A percentile compares a stretch with the other conserved stretches of the same genome.
These are phyloP conservation scores for Calonectria montana DNA, from an alignment of 2,329 filamentous ascomycete genomes.

Conservation along the genomic window DNA sequence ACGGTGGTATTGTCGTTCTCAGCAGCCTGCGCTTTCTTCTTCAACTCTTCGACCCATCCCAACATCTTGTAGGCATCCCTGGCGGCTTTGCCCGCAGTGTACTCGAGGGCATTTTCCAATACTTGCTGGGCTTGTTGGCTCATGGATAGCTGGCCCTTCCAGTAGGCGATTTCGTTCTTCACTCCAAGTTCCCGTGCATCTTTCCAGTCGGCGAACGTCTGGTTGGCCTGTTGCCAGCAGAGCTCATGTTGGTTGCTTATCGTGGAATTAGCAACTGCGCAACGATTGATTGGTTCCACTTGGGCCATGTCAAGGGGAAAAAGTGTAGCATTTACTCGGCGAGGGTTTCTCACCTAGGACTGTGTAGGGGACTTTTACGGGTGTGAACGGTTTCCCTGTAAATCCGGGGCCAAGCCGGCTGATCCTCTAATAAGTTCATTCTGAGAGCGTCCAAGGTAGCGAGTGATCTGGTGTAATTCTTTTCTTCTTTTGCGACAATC, in stretches of 20 bases:
- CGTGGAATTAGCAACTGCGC: neutral
- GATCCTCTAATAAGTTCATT: slow-evolving; percentile 1
- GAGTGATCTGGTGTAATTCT: neutral
- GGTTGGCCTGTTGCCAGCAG: neutral
- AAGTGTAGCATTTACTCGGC: neutral
- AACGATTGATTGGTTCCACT: neutral
- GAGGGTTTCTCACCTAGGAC: neutral
- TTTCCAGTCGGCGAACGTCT: neutral
- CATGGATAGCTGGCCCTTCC: neutral
- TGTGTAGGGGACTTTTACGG: neutral
- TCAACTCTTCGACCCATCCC: neutral
- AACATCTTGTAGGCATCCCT: neutral
- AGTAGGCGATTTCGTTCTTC: neutral
- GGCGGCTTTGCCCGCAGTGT: neutral
- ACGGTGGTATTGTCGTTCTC: neutral
- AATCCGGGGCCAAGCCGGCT: neutral
- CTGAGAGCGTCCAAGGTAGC: neutral
- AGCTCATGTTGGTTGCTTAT: neutral
- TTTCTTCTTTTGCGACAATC: neutral
- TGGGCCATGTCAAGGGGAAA: neutral
- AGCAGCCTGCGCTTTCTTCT: neutral
- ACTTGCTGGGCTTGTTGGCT: neutral
- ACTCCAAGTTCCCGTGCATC: neutral
- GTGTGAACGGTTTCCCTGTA: neutral
- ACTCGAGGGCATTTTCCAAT: neutral